Evolutionary conservation across 495 filamentous ascomycete genomes (phyloP).

Genomic region (Acidiella bohemica): DNA sequence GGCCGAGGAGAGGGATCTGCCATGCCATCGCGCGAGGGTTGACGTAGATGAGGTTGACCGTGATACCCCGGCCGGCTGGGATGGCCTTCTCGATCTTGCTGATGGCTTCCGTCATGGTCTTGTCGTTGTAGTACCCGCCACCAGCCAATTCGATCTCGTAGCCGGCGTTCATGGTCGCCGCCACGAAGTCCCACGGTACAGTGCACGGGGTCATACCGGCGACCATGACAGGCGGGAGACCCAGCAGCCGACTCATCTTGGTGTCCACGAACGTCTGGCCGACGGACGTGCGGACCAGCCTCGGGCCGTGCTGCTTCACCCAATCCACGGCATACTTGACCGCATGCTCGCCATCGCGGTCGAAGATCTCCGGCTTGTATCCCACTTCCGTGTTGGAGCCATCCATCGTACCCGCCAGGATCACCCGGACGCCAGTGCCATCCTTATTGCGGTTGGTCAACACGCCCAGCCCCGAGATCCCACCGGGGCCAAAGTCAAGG

Average conservation of each 20-base stretch:
- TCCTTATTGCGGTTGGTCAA: conserved; percentile 97
- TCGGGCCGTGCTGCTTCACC: conserved; percentile 90
- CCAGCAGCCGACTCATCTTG: conserved; percentile 88
- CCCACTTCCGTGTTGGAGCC: conserved; percentile 82
- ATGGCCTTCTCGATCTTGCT: conserved; percentile 79
- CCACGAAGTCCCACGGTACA: conserved; percentile 88
- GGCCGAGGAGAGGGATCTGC: conserved; percentile 86
- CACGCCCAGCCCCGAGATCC: conserved; percentile 91
- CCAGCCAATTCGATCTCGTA: conserved; percentile 86
- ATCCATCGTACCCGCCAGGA: conserved; percentile 80
- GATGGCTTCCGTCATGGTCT: conserved; percentile 77
- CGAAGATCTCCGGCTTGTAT: conserved; percentile 94
- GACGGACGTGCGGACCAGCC: conserved; percentile 69
- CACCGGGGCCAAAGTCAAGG: conserved; percentile 89
- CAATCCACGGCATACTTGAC: conserved; percentile 96
- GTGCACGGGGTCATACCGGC: conserved; percentile 94
- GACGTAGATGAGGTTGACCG: conserved; percentile 90
- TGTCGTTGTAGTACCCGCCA: conserved; percentile 88
- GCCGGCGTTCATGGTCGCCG: conserved; percentile 89
- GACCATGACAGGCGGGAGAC: conserved; percentile 81
- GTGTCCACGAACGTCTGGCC: conserved; percentile 90
- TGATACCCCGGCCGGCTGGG: conserved; percentile 84
- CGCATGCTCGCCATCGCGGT: conserved; percentile 81
- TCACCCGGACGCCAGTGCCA: conserved; percentile 88
- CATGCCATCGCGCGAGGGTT: conserved; percentile 92